Conservation (phyloP, 2,329 filamentous ascomycete species). For the Neoarthrinium moseri region DNA sequence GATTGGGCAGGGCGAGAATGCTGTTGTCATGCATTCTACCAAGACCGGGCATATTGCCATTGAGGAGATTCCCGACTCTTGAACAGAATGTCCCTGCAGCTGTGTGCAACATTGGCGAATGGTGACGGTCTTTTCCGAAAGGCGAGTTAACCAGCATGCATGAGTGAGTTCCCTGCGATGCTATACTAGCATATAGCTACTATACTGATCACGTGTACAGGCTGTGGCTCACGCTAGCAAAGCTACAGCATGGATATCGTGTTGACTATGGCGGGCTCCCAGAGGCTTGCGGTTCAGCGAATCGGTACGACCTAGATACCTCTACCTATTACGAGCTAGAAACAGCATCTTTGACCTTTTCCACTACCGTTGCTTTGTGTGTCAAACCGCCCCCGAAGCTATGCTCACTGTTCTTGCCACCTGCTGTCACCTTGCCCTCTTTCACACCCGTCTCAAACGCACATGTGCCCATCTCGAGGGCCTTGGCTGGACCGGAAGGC, state of each 20-base stretch:
- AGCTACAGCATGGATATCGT: no score
- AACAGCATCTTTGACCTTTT: slow-evolving; percentile 17
- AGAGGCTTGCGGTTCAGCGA: no score
- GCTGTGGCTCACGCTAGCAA: no score
- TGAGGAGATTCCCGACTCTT: slow-evolving; percentile 45
- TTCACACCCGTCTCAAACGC: slow-evolving; percentile 56
- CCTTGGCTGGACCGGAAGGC: slow-evolving; percentile 54
- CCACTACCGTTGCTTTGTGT: slow-evolving; percentile 34
- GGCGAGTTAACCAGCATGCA: no score
- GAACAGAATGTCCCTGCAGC: no score
- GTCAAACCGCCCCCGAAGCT: slow-evolving; percentile 52
- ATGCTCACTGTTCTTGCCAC: slow-evolving; percentile 44
- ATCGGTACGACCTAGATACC: no score
- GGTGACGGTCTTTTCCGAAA: no score
- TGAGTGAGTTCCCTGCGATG: no score
- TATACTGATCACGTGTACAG: no score
- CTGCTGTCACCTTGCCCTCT: slow-evolving; percentile 41
- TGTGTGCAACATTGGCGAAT: no score
- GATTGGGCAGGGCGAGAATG: slow-evolving; percentile 65
- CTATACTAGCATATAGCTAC: no score
- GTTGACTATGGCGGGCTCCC: no score
- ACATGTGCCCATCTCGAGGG: slow-evolving; percentile 67
- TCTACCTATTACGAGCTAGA: slow-evolving; percentile 11
- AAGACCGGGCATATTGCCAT: slow-evolving; percentile 60
- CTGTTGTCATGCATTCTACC: slow-evolving; percentile 61